These are phyloP conservation scores for Trametes versicolor DNA, from an alignment of 1,284 basidiomycete genomes.

Conservation along the genomic window DNA sequence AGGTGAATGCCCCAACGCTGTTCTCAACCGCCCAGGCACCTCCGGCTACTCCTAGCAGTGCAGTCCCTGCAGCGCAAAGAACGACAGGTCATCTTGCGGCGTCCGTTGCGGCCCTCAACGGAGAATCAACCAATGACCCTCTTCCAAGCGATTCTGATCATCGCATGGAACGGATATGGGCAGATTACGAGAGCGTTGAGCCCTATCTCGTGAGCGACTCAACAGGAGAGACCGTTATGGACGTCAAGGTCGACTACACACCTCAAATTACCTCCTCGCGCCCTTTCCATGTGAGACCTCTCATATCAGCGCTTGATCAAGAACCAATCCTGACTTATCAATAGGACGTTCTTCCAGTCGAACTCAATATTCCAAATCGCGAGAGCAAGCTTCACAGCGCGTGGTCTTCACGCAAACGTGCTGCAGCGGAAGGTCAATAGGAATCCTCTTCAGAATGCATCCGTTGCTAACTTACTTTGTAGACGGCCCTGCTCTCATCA, in stretches of 20 bases:
- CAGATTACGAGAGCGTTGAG: conserved; percentile 82
- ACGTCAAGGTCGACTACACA: conserved; percentile 64
- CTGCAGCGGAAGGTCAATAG: conserved; percentile 68
- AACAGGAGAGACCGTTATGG: conserved; percentile 57
- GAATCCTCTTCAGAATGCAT: conserved; percentile 21
- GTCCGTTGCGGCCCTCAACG: conserved; percentile 31
- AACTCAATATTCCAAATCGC: conserved; percentile 77
- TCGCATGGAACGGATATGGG: conserved; percentile 81
- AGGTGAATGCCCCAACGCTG: conserved; percentile 60
- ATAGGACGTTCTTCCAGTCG: conserved; percentile 82
- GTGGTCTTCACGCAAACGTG: conserved; percentile 54
- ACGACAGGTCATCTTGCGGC: conserved; percentile 20
- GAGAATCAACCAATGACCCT: conserved; percentile 47
- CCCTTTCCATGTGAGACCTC: conserved; percentile 66
- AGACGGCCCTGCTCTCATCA: conserved; percentile 85
- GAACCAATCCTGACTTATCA: conserved; percentile 7
- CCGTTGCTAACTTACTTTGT: background rate
- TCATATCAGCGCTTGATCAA: background rate
- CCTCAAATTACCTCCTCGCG: conserved; percentile 53
- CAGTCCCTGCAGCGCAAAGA: conserved; percentile 29
- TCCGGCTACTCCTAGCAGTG: conserved; percentile 30
- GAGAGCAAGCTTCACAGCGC: conserved; percentile 61
- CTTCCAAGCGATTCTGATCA: conserved; percentile 83
- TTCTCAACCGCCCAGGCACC: conserved; percentile 51
- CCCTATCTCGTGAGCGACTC: conserved; percentile 68